phyloP scores from a whole-genome alignment of 2,329 filamentous ascomycete genomes.

The Annulohypoxylon truncatum region DNA sequence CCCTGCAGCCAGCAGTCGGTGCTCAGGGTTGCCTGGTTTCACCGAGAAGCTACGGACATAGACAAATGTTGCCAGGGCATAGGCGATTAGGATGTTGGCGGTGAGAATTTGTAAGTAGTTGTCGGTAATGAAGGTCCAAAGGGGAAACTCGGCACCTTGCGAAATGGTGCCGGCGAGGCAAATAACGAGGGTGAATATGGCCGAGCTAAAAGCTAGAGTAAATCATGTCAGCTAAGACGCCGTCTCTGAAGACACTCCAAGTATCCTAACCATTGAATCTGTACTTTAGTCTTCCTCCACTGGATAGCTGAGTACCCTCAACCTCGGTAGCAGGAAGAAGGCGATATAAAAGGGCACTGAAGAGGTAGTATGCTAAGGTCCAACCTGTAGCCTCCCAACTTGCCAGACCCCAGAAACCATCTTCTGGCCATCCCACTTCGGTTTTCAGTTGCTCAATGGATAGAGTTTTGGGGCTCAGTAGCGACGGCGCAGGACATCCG shows the following conservation, averaged over 20 bases:
- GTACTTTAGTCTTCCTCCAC: constrained; percentile 82
- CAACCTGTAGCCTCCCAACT: constrained; percentile 77
- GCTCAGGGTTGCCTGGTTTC: constrained; percentile 76
- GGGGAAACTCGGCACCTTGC: constrained; percentile 82
- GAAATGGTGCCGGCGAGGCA: constrained; percentile 78
- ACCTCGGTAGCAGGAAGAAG: constrained; percentile 79
- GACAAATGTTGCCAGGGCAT: constrained; percentile 77
- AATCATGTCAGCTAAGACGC: constrained; percentile 36
- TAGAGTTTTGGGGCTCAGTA: constrained; percentile 78
- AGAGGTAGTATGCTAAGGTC: constrained; percentile 79
- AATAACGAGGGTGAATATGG: constrained; percentile 76
- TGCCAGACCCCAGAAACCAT: constrained; percentile 76
- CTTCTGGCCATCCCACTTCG: constrained; percentile 83
- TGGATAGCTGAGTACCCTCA: constrained; percentile 76
- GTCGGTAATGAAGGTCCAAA: constrained; percentile 94
- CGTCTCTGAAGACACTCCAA: background rate
- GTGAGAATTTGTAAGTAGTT: constrained; percentile 90
- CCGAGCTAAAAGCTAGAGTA: constrained; percentile 76
- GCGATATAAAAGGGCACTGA: constrained; percentile 79
- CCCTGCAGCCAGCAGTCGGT: constrained; percentile 83
- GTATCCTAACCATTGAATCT: constrained; percentile 75
- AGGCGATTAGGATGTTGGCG: constrained; percentile 82
- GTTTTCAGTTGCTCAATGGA: constrained; percentile 77
- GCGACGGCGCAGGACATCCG: constrained; percentile 87
- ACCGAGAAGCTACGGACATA: constrained; percentile 87